phyloP scores from a whole-genome alignment of 177 flowering plant species.

The Vitis hybrid region DNA sequence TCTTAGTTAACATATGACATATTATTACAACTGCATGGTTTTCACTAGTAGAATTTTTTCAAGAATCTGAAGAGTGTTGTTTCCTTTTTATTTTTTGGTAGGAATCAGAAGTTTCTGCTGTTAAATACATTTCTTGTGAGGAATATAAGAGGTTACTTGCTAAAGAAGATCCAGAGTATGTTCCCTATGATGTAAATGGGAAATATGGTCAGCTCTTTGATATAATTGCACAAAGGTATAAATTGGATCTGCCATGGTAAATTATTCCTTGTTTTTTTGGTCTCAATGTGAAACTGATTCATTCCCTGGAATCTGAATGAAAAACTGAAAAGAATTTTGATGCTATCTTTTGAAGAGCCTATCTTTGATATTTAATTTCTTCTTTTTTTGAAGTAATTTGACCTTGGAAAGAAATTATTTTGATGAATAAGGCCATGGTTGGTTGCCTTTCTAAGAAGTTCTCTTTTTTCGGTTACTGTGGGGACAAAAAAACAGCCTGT shows the following conservation, averaged over 20 bases:
- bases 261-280: background rate
- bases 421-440: no score
- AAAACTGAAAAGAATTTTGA: no score
- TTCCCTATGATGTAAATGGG: slow-evolving; percentile 70
- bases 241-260: no score
- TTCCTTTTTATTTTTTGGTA: slow-evolving; percentile 19
- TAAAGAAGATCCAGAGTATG: slow-evolving; percentile 69
- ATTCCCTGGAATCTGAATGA: no score
- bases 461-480: no score
- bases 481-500: no score
- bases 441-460: no score
- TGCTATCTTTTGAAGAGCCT: no score
- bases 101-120: slow-evolving; percentile 95
- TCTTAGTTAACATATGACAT: no score
- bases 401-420: no score
- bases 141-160: slow-evolving; percentile 70
- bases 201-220: slow-evolving; percentile 74
- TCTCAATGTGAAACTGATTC: background rate
- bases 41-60: background rate
- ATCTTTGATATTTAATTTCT: no score
- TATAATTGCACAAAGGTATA: slow-evolving; percentile 66
- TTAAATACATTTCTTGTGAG: slow-evolving; percentile 67
- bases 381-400: no score
- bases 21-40: background rate
- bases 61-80: background rate